Conservation (phyloP, 2,329 filamentous ascomycete genomes). For the Hypoxylon sp. region DNA sequence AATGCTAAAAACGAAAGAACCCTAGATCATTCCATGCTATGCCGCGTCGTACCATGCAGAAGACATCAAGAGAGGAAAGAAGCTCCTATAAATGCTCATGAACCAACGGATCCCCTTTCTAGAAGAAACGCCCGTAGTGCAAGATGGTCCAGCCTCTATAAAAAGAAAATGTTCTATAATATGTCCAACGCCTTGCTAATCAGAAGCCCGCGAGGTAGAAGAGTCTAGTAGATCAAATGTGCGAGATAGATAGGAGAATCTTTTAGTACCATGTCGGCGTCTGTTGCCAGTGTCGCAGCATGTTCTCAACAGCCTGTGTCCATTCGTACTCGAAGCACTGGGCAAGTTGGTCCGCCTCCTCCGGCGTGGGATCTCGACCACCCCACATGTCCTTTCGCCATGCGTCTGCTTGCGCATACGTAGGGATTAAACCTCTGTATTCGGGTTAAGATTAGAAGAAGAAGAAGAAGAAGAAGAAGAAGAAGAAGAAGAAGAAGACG, state of each 20-base stretch:
- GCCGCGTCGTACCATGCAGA: constrained; percentile 8
- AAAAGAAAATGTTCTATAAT: background rate
- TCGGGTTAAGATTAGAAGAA: constrained; percentile 20
- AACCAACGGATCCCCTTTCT: constrained; percentile 8
- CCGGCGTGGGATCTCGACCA: constrained; percentile 64
- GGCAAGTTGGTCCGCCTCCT: constrained; percentile 70
- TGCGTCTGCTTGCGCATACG: constrained; percentile 72
- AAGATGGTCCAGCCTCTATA: constrained; percentile 43
- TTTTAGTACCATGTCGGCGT: constrained; percentile 68
- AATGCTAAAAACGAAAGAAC: constrained; percentile 20
- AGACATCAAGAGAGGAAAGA: constrained; percentile 2
- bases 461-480: too few species aligned
- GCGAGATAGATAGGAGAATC: constrained; percentile 44
- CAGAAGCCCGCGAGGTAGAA: background rate
- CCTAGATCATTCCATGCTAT: constrained; percentile 17
- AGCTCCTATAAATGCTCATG: constrained; percentile 25
- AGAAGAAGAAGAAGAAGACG: too few species aligned
- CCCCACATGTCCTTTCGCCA: constrained; percentile 78
- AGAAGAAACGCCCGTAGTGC: constrained; percentile 48
- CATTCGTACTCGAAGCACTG: constrained; percentile 75
- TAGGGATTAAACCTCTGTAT: constrained; percentile 68
- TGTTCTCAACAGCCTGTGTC: constrained; percentile 71
- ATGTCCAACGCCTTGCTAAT: constrained; percentile 8
- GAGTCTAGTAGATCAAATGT: constrained; percentile 35
- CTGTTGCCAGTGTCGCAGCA: constrained; percentile 76